Conservation (phyloP, 495 filamentous ascomycete species). For the Penicillium coprophilum region DNA sequence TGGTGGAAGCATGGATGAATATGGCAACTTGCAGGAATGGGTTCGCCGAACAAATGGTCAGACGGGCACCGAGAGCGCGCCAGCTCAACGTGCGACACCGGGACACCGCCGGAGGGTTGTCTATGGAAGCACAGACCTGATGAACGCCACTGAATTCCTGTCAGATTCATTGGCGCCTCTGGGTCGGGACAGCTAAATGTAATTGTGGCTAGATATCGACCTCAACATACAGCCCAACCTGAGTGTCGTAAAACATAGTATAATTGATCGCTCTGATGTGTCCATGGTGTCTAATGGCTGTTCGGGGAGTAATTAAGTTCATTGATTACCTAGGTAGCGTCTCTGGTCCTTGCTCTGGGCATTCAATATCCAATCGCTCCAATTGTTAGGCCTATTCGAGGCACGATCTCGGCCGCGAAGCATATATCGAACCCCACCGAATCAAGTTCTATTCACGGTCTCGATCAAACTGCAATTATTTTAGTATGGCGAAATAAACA, state of each 20-base stretch:
- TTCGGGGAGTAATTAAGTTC: background rate
- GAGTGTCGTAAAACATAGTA: constrained; percentile 14
- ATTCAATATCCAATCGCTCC: background rate
- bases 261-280: constrained; percentile 11
- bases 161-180: constrained; percentile 74
- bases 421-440: background rate
- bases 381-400: background rate
- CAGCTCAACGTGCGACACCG: constrained; percentile 41
- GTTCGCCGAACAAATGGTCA: constrained; percentile 68
- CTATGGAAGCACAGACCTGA: constrained; percentile 92
- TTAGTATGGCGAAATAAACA: background rate
- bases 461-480: background rate
- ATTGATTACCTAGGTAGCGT: background rate
- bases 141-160: constrained; percentile 89
- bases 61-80: constrained; percentile 46
- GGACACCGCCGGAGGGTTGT: constrained; percentile 70
- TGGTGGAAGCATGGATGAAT: constrained; percentile 98
- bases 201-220: constrained; percentile 4
- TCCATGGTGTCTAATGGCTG: background rate
- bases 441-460: background rate
- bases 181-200: constrained; percentile 60
- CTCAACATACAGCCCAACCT: background rate
- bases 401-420: too few species aligned
- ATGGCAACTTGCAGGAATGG: constrained; percentile 98
- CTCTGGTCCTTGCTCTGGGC: background rate